These are phyloP conservation scores for Pythium vanterpoolii DNA, from an alignment of 352 stramenopile genomes.

Conservation along the genomic window DNA sequence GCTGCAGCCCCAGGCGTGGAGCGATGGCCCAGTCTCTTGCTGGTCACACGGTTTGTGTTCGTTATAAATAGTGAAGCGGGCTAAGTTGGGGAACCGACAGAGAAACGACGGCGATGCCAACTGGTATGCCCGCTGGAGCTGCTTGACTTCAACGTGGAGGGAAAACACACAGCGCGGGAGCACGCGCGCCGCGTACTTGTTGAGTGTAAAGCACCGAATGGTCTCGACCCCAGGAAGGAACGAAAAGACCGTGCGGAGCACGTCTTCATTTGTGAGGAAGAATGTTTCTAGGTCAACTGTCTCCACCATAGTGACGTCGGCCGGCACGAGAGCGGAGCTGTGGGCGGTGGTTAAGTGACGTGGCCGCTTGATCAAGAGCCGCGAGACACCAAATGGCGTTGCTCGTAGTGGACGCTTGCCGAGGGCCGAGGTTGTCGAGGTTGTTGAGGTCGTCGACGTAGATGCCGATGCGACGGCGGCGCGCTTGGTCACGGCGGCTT, in stretches of 20 bases:
- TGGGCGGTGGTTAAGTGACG: conserved; percentile 12
- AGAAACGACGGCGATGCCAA: conserved; percentile 37
- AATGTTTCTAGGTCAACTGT: conserved; percentile 29
- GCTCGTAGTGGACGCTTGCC: conserved; percentile 52
- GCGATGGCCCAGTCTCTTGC: conserved; percentile 41
- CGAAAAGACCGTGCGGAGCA: conserved; percentile 63
- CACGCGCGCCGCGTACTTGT: conserved; percentile 55
- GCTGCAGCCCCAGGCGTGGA: conserved; percentile 75
- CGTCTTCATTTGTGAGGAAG: conserved; percentile 69
- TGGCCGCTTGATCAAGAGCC: conserved; percentile 56
- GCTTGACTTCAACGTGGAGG: conserved; percentile 49
- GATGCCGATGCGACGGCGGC: conserved; percentile 24
- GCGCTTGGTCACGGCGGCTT: conserved; percentile 64
- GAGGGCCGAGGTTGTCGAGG: conserved; percentile 12
- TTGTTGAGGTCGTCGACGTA: conserved; percentile 14
- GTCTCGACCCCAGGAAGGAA: conserved; percentile 68
- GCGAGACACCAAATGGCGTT: conserved; percentile 55
- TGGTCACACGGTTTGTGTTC: conserved; percentile 55
- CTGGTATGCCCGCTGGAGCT: conserved; percentile 45
- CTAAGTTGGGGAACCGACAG: conserved; percentile 56
- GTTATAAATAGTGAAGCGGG: conserved; percentile 54
- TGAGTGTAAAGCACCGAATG: conserved; percentile 55
- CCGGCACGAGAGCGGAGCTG: neutral
- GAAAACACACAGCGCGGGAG: conserved; percentile 57
- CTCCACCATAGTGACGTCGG: neutral